Percentiles rank a stretch among this genome's conserved stretches.
Conservation (phyloP, 805 yeast genomes). For the Metschnikowia peoriensis region DNA sequence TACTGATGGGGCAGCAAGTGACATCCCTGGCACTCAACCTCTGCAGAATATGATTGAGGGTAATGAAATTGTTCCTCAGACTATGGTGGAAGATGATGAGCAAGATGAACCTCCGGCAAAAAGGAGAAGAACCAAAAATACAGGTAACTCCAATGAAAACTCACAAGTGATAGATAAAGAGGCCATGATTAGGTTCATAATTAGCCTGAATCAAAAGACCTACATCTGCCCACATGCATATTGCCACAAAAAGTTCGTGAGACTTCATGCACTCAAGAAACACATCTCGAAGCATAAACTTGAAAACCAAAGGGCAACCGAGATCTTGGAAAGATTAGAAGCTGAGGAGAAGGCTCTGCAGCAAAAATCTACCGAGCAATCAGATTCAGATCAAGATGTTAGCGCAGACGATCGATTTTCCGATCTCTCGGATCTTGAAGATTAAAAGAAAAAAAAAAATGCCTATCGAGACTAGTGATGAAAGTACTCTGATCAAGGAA, state of each 20-base stretch:
- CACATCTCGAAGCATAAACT: constrained; percentile 21
- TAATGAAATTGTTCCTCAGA: background rate
- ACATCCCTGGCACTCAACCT: background rate
- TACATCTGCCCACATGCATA: constrained; percentile 13
- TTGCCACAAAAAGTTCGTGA: constrained; percentile 12
- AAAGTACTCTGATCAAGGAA: background rate
- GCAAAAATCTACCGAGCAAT: background rate
- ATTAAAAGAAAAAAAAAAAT: background rate
- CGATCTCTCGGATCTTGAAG: constrained; percentile 5
- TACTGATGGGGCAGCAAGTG: background rate
- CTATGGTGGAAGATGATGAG: background rate
- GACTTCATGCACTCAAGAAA: constrained; percentile 15
- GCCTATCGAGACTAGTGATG: background rate
- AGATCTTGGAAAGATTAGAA: constrained; percentile 3
- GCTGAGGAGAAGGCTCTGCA: background rate
- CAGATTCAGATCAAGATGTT: background rate
- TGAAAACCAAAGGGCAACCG: constrained; percentile 29
- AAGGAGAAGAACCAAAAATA: background rate
- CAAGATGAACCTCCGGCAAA: background rate
- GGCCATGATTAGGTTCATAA: constrained; percentile 10
- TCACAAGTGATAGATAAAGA: background rate
- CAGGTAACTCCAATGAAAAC: background rate
- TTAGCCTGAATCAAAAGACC: constrained; percentile 5
- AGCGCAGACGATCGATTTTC: constrained; percentile 6
- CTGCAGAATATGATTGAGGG: constrained; percentile 10